phyloP scores from a whole-genome alignment of 805 yeast genomes.

The Zygosaccharomyces kombuchaensis region DNA sequence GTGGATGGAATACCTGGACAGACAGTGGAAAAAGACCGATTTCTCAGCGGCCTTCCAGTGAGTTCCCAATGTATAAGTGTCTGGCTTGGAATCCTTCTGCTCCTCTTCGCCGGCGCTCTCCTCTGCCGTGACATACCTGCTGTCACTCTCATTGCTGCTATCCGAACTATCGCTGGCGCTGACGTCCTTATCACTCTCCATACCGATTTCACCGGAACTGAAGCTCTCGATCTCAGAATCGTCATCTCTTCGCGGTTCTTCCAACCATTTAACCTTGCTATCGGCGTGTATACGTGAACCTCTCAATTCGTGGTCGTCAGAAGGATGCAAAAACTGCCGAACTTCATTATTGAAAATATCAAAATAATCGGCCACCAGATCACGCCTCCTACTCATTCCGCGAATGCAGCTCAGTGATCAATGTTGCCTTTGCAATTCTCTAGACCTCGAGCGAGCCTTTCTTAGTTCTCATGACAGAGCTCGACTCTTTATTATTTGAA shows the following conservation, averaged over 20 bases:
- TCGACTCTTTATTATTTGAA: neutral
- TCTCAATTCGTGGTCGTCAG: conserved; percentile 14
- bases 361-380: conserved; percentile 17
- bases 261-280: conserved; percentile 16
- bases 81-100: neutral
- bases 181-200: conserved; percentile 10
- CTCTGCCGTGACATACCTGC: conserved; percentile 5
- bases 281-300: conserved; percentile 20
- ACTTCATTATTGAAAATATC: conserved; percentile 22
- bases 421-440: neutral
- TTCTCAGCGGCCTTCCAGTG: conserved; percentile 31
- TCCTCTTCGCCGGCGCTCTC: conserved; percentile 10
- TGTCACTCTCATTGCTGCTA: conserved; percentile 4
- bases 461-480: neutral
- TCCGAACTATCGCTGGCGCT: conserved; percentile 15
- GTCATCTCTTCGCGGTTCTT: conserved; percentile 4
- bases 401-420: neutral
- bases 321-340: conserved; percentile 17
- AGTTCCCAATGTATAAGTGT: conserved; percentile 18
- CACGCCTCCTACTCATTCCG: conserved; percentile 11
- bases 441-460: neutral
- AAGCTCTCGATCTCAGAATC: neutral
- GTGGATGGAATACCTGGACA: conserved; percentile 32
- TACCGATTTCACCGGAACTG: conserved; percentile 7
- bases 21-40: conserved; percentile 27